Conservation (phyloP, 2,329 filamentous ascomycete genomes). For the Thelonectria rubi region DNA sequence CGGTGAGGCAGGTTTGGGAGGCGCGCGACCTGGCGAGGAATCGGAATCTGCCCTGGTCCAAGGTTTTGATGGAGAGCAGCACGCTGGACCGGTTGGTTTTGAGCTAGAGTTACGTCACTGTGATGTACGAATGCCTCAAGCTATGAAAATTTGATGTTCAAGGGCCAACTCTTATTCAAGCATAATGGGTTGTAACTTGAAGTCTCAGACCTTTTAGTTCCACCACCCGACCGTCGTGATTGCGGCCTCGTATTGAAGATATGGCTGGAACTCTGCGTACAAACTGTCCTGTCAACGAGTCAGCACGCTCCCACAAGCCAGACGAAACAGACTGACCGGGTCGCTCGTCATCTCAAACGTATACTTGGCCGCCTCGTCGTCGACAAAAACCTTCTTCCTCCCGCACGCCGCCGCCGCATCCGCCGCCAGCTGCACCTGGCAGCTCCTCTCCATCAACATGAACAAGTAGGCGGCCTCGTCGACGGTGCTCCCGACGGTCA, state of each 20-base stretch:
- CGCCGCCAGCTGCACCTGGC: constrained; percentile 18
- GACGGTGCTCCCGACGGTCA: constrained; percentile 18
- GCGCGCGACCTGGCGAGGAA: constrained; percentile 11
- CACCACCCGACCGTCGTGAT: neutral
- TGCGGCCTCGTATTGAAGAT: constrained; percentile 17
- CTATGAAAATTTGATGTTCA: neutral
- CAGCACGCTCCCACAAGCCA: neutral
- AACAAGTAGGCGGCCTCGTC: constrained; percentile 25
- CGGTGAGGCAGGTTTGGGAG: constrained; percentile 15
- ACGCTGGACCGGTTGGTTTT: constrained; percentile 12
- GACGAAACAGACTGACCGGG: constrained; percentile 3
- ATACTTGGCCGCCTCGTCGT: constrained; percentile 9
- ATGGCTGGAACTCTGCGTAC: constrained; percentile 30
- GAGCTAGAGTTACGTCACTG: too few relatives aligned
- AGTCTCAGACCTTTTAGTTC: neutral
- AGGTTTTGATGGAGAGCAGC: constrained; percentile 13
- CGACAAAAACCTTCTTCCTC: constrained; percentile 8
- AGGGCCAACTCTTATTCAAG: neutral
- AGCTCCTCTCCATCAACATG: constrained; percentile 19
- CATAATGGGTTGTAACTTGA: too few relatives aligned
- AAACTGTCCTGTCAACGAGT: constrained; percentile 17
- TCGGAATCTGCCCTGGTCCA: constrained; percentile 14
- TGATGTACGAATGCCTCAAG: too few relatives aligned
- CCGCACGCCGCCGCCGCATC: constrained; percentile 17
- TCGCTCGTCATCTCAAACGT: constrained; percentile 27